Conservation (phyloP, 192 early-diverging fungal genomes). For the Linnemannia zychae region DNA sequence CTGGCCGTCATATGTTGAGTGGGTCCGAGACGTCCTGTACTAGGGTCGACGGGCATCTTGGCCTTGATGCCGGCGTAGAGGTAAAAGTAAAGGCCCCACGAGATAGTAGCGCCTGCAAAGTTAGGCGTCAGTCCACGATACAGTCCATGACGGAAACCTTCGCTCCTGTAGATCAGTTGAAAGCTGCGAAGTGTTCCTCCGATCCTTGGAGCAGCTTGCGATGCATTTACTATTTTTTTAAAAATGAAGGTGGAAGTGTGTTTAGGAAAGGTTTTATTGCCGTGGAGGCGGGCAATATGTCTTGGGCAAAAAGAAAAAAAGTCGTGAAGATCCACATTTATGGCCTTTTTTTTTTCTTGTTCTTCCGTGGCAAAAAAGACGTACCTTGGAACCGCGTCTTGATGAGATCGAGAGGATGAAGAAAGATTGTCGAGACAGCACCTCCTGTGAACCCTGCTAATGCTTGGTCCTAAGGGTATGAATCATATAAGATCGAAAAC, state of each 20-base stretch:
- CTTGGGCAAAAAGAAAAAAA: not conserved
- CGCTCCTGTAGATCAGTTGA: constrained; percentile 65
- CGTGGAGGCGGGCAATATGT: not conserved
- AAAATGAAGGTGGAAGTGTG: constrained; percentile 2
- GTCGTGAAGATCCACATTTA: not conserved
- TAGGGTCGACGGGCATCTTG: constrained; percentile 68
- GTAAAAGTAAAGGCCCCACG: constrained; percentile 98
- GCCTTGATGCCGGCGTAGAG: constrained; percentile 85
- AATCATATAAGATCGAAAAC: not conserved
- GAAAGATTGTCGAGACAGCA: constrained; percentile 79
- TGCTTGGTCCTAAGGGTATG: constrained; percentile 79
- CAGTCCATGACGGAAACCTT: constrained; percentile 78
- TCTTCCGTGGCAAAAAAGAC: no score
- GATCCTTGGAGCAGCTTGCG: constrained; percentile 63
- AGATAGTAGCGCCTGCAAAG: constrained; percentile 88
- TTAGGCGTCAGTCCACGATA: constrained; percentile 95
- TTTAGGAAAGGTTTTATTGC: not conserved
- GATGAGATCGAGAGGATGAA: constrained; percentile 96
- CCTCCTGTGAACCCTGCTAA: constrained; percentile 92
- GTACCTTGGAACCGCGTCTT: constrained; percentile 92
- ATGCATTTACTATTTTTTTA: constrained; percentile 61
- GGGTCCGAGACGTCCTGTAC: constrained; percentile 71
- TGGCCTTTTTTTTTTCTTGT: not conserved
- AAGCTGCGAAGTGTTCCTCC: constrained; percentile 80
- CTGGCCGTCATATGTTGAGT: constrained; percentile 80